These are phyloP conservation scores for Nothophaeocryptopus gaeumannii DNA, from an alignment of 2,329 filamentous ascomycete genomes.

Conservation along the genomic window DNA sequence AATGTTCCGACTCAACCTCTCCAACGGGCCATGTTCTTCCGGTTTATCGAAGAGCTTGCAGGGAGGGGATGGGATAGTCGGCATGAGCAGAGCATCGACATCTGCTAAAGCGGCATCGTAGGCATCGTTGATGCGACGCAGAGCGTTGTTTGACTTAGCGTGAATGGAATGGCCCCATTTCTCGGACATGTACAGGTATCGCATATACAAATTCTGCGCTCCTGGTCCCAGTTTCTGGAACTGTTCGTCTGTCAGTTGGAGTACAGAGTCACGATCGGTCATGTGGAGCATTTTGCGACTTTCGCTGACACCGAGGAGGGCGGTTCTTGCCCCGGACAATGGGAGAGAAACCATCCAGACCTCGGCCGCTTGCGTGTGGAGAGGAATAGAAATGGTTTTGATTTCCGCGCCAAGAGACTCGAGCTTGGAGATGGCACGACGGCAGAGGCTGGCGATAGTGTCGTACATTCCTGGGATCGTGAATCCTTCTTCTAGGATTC, in stretches of 20 bases:
- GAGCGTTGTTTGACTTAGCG: slow-evolving; percentile 45
- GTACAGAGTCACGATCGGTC: slow-evolving; percentile 13
- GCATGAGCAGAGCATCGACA: slow-evolving; percentile 49
- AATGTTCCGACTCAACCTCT: slow-evolving; percentile 17
- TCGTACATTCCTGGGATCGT: slow-evolving; percentile 36
- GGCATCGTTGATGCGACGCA: slow-evolving; percentile 44
- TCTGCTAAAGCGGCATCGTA: slow-evolving; percentile 45
- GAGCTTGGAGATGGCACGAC: slow-evolving; percentile 37
- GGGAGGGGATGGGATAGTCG: slow-evolving; percentile 40
- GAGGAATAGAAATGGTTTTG: slow-evolving; percentile 43
- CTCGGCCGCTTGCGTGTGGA: slow-evolving; percentile 44
- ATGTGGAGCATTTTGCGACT: slow-evolving; percentile 20
- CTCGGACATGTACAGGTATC: slow-evolving; percentile 17
- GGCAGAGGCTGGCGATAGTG: slow-evolving; percentile 38
- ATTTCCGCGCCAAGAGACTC: slow-evolving; percentile 42
- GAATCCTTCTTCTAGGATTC: slow-evolving; percentile 46
- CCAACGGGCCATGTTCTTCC: slow-evolving; percentile 15
- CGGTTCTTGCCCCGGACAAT: slow-evolving; percentile 12
- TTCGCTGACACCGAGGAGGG: slow-evolving; percentile 10
- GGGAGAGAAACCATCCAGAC: slow-evolving; percentile 41
- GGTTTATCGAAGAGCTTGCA: slow-evolving; percentile 16
- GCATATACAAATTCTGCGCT: slow-evolving; percentile 18
- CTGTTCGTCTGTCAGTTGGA: slow-evolving; percentile 11
- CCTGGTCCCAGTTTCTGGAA: slow-evolving; percentile 19
- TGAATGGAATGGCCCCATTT: slow-evolving; percentile 24